Evolutionary conservation across 169 alveolate genomes (phyloP), one percentile per base, ranked within the genome.

Genomic region (Eimeria sp.): DNA sequence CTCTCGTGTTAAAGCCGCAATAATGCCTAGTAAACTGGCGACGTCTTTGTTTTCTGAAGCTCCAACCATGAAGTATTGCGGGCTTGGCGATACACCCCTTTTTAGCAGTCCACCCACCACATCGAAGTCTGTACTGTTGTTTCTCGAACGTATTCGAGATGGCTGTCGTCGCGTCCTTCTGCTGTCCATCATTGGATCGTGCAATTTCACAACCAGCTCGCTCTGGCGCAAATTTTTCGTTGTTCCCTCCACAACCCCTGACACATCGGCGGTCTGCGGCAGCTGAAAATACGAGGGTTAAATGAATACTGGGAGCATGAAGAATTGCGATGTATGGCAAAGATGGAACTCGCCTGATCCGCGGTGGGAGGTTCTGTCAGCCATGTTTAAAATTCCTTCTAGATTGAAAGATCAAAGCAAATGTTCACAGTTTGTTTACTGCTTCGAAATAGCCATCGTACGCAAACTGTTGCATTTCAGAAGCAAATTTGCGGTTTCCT

Each of bases 1-100:
- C 73, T 82, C 90, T 73, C 90, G 70, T 18, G 73, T 54, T 40
- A 82, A 51, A n/a, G 90, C 90, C 3, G 90, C 90, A 54, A 82
- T 82, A 11, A 82, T 40, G 54, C 90, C 73, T 73, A 82, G 27
- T 7, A 82, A 34, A 22, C 54, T 54, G 73, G 90, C 90, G 30
- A 82, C 27, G 54, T 82, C 90, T 40, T 16, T 82, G 73, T 18
- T 14, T 27, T 51, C 90, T 82, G 58, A 34, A n/a, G 51, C 47
- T 73, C 27, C 51, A 3, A 25, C n/a, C 6, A n/a, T 30, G 22
- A 43, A 73, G 34, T 73, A 18, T 4, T 73, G n/a, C 6, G n/a
- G 5, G 22, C 27, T 73, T 34, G 40, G 40, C 40, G 40, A 34
- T 2, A 34, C 40, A 14, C 30, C 5, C 54, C 16, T 4, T 43